Percentiles rank a stretch among this genome's conserved stretches.
phyloP scores from a whole-genome alignment of 192 early-diverging fungal genomes.

The Backusella circina region DNA sequence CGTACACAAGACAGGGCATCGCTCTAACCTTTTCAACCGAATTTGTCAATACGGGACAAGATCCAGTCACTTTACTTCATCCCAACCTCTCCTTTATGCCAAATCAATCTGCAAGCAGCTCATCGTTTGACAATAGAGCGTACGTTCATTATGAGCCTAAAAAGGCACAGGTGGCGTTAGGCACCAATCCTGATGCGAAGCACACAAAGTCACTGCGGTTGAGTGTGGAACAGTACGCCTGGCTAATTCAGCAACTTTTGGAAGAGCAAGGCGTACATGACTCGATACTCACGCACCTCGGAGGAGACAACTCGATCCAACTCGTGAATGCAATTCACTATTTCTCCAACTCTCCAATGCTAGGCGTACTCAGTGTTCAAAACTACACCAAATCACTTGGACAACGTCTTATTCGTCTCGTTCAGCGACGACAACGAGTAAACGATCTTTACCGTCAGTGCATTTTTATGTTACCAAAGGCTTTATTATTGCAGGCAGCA shows the following conservation, averaged over 20 bases:
- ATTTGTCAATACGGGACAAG: not conserved
- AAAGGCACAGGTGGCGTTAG: constrained; percentile 11
- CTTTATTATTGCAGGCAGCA: constrained; percentile 24
- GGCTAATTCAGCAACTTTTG: constrained; percentile 22
- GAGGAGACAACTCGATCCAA: not conserved
- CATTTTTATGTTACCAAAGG: constrained; percentile 21
- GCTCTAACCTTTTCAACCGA: constrained; percentile 8
- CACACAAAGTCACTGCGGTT: constrained; percentile 14
- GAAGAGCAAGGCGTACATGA: constrained; percentile 24
- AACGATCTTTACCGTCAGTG: not conserved
- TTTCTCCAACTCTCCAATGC: constrained; percentile 1
- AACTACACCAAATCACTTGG: constrained; percentile 2
- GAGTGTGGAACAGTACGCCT: constrained; percentile 20
- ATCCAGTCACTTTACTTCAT: not conserved
- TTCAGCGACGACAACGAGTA: not conserved
- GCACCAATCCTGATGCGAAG: constrained; percentile 15
- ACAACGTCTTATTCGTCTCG: not conserved
- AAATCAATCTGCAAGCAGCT: not conserved
- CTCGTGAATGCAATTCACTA: not conserved
- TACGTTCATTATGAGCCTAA: constrained; percentile 13
- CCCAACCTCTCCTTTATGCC: not conserved
- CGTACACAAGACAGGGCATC: not conserved
- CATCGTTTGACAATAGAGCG: constrained; percentile 1
- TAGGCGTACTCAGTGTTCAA: not conserved
- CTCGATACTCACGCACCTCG: not conserved